A percentile compares a stretch with the other conserved stretches of the same genome.
These are phyloP conservation scores for Ambrosiella cleistominuta DNA, from an alignment of 2,329 filamentous ascomycete species.

Conservation along the genomic window DNA sequence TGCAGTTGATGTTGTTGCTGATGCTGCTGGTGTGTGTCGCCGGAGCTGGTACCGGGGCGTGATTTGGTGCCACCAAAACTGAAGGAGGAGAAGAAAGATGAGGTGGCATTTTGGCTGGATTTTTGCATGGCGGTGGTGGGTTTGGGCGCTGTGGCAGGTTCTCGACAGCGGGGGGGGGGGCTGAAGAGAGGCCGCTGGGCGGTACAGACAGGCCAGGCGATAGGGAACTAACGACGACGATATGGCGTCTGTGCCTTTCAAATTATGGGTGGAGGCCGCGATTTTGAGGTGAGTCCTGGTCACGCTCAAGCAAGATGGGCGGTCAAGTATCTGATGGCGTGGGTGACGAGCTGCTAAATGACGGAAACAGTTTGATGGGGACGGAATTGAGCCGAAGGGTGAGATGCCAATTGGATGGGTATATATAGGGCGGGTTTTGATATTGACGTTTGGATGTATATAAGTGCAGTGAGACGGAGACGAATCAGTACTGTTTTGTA, in stretches of 20 bases:
- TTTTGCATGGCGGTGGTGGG: conserved; percentile 9
- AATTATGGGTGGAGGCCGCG: background rate
- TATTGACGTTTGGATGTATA: too few relatives aligned
- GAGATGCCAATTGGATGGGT: too few relatives aligned
- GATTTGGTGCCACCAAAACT: conserved; percentile 18
- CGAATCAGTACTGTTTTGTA: too few relatives aligned
- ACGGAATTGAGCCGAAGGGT: too few relatives aligned
- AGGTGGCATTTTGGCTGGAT: conserved; percentile 19
- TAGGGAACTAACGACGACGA: background rate
- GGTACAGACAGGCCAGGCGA: background rate
- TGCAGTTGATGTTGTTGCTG: conserved; percentile 4
- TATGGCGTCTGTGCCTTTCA: background rate
- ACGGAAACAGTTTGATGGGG: background rate
- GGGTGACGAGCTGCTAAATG: background rate
- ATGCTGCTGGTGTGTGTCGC: conserved; percentile 6
- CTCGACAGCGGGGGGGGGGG: background rate
- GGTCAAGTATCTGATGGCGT: background rate
- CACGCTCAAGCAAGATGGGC: background rate
- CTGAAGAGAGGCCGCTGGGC: background rate
- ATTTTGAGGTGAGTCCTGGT: background rate
- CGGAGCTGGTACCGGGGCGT: conserved; percentile 23
- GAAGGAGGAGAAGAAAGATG: conserved; percentile 20
- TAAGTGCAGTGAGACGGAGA: too few relatives aligned
- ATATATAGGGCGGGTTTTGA: too few relatives aligned
- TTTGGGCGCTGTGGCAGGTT: background rate